Evolutionary conservation across 1,139 yeast species (phyloP).

Genomic region (Scheffersomyces quercinus): DNA sequence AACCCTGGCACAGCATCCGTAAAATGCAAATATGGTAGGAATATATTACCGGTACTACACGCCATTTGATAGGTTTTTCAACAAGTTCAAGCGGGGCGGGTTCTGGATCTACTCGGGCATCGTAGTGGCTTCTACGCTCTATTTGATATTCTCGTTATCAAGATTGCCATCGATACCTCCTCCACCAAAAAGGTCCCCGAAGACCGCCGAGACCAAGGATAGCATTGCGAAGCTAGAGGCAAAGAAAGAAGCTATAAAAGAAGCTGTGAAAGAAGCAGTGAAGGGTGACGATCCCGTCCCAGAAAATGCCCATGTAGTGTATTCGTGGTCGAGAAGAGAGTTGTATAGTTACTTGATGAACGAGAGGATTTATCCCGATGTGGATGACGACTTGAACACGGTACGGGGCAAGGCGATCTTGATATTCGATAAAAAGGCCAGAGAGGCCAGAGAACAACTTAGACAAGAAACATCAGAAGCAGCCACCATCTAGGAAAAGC

Average conservation of each 20-base stretch:
- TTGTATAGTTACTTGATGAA: constrained; percentile 19
- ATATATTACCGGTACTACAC: constrained; percentile 11
- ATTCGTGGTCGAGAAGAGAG: constrained; percentile 21
- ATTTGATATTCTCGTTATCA: constrained; percentile 33
- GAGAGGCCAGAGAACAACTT: constrained; percentile 3
- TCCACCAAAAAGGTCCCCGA: constrained; percentile 4
- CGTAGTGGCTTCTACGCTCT: constrained; percentile 33
- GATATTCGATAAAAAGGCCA: constrained; percentile 8
- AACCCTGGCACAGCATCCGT: no score
- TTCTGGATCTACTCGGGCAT: constrained; percentile 37
- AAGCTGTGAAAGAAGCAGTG: constrained; percentile 1
- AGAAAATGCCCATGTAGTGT: constrained; percentile 7
- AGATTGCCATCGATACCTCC: constrained; percentile 25
- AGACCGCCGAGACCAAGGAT: constrained; percentile 4
- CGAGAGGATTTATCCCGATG: constrained; percentile 18
- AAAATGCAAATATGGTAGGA: no score
- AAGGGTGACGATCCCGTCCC: constrained; percentile 1
- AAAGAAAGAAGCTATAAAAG: constrained; percentile 2
- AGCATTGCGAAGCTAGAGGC: constrained; percentile 3
- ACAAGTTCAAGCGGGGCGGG: constrained; percentile 33
- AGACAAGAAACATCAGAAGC: no score
- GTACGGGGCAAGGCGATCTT: constrained; percentile 15
- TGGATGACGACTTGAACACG: constrained; percentile 17
- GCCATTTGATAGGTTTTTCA: constrained; percentile 28
- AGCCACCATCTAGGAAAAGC: no score